phyloP scores from a whole-genome alignment of 2,329 filamentous ascomycete species.

The Cryoendolithus antarcticus region DNA sequence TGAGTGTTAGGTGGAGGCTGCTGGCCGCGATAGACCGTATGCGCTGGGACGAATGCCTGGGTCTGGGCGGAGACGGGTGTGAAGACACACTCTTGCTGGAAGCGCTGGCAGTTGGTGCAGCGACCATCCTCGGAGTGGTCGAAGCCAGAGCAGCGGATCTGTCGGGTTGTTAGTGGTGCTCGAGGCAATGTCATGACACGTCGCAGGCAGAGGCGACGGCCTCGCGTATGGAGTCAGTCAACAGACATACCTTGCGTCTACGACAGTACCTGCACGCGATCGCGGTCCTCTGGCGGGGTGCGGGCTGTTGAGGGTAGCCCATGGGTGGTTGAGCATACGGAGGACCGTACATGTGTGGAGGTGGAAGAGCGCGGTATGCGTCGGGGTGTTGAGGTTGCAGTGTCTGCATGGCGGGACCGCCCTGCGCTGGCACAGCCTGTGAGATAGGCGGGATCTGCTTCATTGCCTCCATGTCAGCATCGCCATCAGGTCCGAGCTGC shows the following conservation, averaged over 20 bases:
- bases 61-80: conserved; percentile 63
- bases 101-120: conserved; percentile 60
- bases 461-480: conserved; percentile 15
- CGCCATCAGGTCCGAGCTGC: conserved; percentile 13
- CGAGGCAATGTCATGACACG: not conserved
- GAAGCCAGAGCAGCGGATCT: conserved; percentile 68
- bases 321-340: conserved; percentile 31
- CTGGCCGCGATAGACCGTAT: conserved; percentile 46
- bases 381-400: conserved; percentile 33
- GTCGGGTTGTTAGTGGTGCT: conserved; percentile 9
- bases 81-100: conserved; percentile 67
- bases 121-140: conserved; percentile 59
- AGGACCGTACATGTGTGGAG: conserved; percentile 33
- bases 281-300: conserved; percentile 47
- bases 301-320: conserved; percentile 34
- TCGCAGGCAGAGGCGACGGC: not conserved
- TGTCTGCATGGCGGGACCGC: conserved; percentile 30
- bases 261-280: conserved; percentile 50
- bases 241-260: conserved; percentile 40
- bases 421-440: conserved; percentile 21
- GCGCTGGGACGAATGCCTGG: conserved; percentile 61
- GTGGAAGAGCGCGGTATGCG: conserved; percentile 33
- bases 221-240: not conserved
- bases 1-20: conserved; percentile 28
- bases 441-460: conserved; percentile 24